phyloP scores from a whole-genome alignment of 2,329 filamentous ascomycete genomes.

The Xylariaceae sp. region DNA sequence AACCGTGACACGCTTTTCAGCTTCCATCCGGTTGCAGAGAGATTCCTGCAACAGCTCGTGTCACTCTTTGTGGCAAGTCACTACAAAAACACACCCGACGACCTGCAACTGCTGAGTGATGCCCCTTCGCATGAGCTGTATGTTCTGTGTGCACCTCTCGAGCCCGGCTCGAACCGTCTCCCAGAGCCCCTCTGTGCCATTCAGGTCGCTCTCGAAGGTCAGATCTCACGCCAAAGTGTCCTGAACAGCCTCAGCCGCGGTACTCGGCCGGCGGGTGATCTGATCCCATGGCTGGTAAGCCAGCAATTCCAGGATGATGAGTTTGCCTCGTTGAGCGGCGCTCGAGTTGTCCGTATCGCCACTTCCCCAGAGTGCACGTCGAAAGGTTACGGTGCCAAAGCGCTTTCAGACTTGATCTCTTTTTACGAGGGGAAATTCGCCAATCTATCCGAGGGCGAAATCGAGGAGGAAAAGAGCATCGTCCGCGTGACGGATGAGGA shows the following conservation, averaged over 20 bases:
- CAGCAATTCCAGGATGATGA: conserved; percentile 98
- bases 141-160: conserved; percentile 81
- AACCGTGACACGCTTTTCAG: conserved; percentile 98
- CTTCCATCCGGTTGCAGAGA: conserved; percentile 94
- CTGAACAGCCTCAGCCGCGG: conserved; percentile 84
- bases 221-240: conserved; percentile 89
- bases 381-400: conserved; percentile 91
- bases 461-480: conserved; percentile 56
- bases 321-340: conserved; percentile 88
- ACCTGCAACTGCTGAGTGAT: conserved; percentile 97
- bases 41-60: conserved; percentile 97
- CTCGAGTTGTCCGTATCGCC: conserved; percentile 86
- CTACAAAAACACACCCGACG: conserved; percentile 96
- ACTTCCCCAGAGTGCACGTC: conserved; percentile 89
- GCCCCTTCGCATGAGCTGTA: conserved; percentile 95
- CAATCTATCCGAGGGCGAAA: conserved; percentile 66
- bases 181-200: conserved; percentile 94
- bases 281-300: conserved; percentile 96
- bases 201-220: conserved; percentile 88
- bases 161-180: conserved; percentile 64
- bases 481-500: conserved; percentile 77
- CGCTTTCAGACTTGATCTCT: conserved; percentile 78
- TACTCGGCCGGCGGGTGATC: conserved; percentile 80
- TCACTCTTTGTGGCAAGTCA: conserved; percentile 92
- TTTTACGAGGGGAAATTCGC: conserved; percentile 95